Conservation (phyloP, 2,329 filamentous ascomycete species). For the Clonostachys sp. region DNA sequence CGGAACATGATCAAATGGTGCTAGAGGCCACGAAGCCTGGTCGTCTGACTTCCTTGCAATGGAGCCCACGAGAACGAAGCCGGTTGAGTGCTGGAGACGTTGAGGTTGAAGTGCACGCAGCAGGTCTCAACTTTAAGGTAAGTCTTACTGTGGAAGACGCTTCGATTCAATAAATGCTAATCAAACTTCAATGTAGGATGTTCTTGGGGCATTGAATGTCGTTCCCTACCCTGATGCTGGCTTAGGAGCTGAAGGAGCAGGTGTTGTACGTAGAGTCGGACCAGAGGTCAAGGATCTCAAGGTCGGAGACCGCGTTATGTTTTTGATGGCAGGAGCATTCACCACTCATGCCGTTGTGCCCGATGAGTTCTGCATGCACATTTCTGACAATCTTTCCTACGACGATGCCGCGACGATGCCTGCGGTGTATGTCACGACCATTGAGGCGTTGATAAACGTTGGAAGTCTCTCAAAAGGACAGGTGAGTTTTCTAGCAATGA, state of each 20-base stretch:
- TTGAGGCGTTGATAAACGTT: conserved; percentile 19
- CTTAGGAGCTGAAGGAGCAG: background rate
- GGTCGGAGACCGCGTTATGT: conserved; percentile 1
- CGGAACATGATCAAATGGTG: no score
- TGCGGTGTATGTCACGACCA: conserved; percentile 17
- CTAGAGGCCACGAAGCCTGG: no score
- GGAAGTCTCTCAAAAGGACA: conserved; percentile 11
- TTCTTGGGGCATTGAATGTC: background rate
- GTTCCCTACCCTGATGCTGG: background rate
- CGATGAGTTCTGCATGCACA: conserved; percentile 7
- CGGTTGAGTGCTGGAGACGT: no score
- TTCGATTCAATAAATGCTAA: no score
- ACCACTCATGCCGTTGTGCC: background rate
- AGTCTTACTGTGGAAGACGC: no score
- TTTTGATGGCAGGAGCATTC: background rate
- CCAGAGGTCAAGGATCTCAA: background rate
- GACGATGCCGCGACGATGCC: conserved; percentile 8
- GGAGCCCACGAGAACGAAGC: no score
- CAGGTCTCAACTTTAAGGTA: no score
- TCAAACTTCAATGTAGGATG: background rate
- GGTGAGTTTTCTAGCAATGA: no score
- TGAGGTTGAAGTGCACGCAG: no score
- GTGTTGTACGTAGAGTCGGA: background rate
- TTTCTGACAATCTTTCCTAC: conserved; percentile 14
- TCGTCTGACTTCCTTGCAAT: no score